phyloP scores from a whole-genome alignment of 2,329 filamentous ascomycete genomes.

The Cadophora gregata region DNA sequence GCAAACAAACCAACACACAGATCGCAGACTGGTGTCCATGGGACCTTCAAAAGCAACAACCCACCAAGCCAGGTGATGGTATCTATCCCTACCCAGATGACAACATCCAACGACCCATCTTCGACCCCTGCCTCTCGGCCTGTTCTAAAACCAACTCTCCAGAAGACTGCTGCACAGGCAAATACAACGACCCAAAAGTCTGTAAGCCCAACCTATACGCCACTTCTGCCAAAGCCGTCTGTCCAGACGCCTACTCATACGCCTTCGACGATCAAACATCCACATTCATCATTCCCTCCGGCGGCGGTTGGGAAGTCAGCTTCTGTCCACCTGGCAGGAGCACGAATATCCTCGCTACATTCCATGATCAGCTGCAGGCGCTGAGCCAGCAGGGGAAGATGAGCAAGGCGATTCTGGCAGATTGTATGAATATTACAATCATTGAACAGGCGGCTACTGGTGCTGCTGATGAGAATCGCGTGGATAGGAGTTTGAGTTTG shows the following conservation, averaged over 20 bases:
- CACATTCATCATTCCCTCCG: slow-evolving; percentile 67
- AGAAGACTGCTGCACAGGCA: slow-evolving; percentile 77
- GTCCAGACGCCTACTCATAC: slow-evolving; percentile 85
- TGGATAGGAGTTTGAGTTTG: slow-evolving; percentile 37
- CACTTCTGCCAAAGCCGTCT: slow-evolving; percentile 72
- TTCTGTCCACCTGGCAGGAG: slow-evolving; percentile 73
- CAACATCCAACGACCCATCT: slow-evolving; percentile 70
- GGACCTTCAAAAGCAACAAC: slow-evolving; percentile 73
- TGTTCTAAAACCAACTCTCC: slow-evolving; percentile 72
- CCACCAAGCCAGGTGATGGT: slow-evolving; percentile 73
- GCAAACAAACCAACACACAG: slow-evolving; percentile 58
- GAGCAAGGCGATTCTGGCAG: slow-evolving; percentile 43
- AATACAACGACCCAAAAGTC: slow-evolving; percentile 64
- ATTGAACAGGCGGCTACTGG: slow-evolving; percentile 33
- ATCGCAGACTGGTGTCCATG: slow-evolving; percentile 80
- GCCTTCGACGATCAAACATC: slow-evolving; percentile 65
- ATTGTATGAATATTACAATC: slow-evolving; percentile 43
- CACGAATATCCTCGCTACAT: slow-evolving; percentile 62
- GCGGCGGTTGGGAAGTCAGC: slow-evolving; percentile 78
- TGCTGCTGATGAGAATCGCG: slow-evolving; percentile 20
- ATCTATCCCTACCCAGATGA: slow-evolving; percentile 83
- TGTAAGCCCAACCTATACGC: slow-evolving; percentile 75
- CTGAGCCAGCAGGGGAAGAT: slow-evolving; percentile 53
- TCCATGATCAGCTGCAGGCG: slow-evolving; percentile 55
- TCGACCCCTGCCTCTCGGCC: slow-evolving; percentile 79